These are phyloP conservation scores for Apiospora saccharicola DNA, from an alignment of 2,329 filamentous ascomycete genomes.

Conservation along the genomic window DNA sequence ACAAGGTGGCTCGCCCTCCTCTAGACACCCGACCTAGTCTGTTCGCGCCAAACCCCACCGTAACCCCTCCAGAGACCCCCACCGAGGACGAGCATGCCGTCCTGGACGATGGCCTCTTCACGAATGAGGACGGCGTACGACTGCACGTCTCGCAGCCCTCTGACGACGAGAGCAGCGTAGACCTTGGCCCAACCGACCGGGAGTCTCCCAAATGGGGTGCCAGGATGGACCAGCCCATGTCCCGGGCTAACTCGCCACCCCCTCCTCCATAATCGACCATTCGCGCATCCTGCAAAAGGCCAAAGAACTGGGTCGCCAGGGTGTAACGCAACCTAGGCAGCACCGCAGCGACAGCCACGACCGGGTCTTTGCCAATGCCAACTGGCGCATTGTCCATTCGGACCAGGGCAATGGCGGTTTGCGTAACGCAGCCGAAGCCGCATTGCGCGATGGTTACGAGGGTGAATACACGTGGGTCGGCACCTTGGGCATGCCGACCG, in stretches of 20 bases:
- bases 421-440: conserved; percentile 85
- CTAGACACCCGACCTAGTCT: conserved; percentile 58
- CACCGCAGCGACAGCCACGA: conserved; percentile 70
- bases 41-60: conserved; percentile 56
- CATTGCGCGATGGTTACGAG: conserved; percentile 71
- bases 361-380: conserved; percentile 75
- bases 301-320: conserved; percentile 63
- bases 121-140: conserved; percentile 64
- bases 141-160: conserved; percentile 56
- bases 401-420: conserved; percentile 94
- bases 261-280: conserved; percentile 77
- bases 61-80: conserved; percentile 64
- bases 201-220: conserved; percentile 80
- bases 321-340: conserved; percentile 62
- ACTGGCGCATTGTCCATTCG: conserved; percentile 84
- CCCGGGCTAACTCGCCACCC: conserved; percentile 75
- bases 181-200: conserved; percentile 71
- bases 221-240: conserved; percentile 79
- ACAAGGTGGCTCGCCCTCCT: conserved; percentile 38
- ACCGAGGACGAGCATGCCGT: conserved; percentile 51
- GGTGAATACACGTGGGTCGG: conserved; percentile 89
- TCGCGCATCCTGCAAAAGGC: conserved; percentile 64
- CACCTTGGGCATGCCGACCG: conserved; percentile 92
- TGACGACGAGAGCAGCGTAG: conserved; percentile 40
- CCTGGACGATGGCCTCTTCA: conserved; percentile 53